These are phyloP conservation scores for Tranzscheliella williamsii DNA, from an alignment of 1,284 basidiomycete species.

Conservation along the genomic window DNA sequence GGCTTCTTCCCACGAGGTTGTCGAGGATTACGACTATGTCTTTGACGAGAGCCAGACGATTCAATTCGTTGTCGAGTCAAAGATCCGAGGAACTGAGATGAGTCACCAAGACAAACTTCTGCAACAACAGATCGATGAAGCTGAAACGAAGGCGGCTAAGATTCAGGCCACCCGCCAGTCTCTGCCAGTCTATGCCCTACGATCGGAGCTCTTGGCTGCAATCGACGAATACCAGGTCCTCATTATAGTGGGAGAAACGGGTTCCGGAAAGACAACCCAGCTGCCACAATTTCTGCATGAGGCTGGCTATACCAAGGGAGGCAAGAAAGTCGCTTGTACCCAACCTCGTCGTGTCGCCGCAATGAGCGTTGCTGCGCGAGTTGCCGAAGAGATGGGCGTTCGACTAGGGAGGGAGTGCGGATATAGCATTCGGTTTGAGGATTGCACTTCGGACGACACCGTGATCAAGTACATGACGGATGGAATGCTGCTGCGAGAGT, in stretches of 20 bases:
- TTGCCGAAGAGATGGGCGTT: constrained; percentile 96
- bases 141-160: constrained; percentile 68
- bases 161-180: constrained; percentile 56
- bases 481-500: constrained; percentile 60
- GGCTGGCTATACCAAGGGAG: constrained; percentile 86
- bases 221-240: constrained; percentile 79
- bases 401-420: constrained; percentile 96
- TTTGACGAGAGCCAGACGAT: constrained; percentile 98
- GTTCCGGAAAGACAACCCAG: constrained; percentile 97
- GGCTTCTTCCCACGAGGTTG: constrained; percentile 23
- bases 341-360: constrained; percentile 98
- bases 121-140: constrained; percentile 85
- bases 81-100: constrained; percentile 62
- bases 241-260: constrained; percentile 65
- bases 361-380: constrained; percentile 98
- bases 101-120: constrained; percentile 84
- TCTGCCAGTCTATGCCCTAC: constrained; percentile 55
- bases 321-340: constrained; percentile 89
- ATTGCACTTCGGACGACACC: constrained; percentile 87
- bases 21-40: constrained; percentile 80
- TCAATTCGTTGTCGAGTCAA: constrained; percentile 84
- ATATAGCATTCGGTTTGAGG: constrained; percentile 94
- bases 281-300: constrained; percentile 97
- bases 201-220: constrained; percentile 69
- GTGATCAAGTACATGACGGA: constrained; percentile 61